Conservation (phyloP, 2,329 filamentous ascomycete species). For the Pezicula carpinea region DNA sequence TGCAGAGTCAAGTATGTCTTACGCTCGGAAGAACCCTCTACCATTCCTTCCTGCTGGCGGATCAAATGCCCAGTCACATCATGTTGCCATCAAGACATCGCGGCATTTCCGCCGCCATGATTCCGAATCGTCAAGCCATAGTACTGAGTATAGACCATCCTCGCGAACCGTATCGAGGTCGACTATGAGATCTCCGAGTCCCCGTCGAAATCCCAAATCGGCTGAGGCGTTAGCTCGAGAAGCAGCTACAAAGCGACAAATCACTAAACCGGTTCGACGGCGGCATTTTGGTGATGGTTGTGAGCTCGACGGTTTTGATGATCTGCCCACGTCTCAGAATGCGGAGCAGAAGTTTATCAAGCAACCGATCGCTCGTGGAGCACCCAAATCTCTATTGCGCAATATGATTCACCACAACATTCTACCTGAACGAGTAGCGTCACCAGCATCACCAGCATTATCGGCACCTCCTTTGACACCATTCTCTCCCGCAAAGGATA, state of each 20-base stretch:
- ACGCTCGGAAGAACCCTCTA: slow-evolving; percentile 54
- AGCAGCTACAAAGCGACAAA: slow-evolving; percentile 59
- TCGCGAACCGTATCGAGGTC: slow-evolving; percentile 56
- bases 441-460: slow-evolving; percentile 45
- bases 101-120: slow-evolving; percentile 76
- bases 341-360: slow-evolving; percentile 80
- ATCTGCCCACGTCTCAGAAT: slow-evolving; percentile 81
- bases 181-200: slow-evolving; percentile 53
- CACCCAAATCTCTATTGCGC: slow-evolving; percentile 54
- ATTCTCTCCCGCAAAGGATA: slow-evolving; percentile 38
- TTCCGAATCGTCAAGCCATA: slow-evolving; percentile 64
- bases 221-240: slow-evolving; percentile 32
- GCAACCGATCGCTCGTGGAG: slow-evolving; percentile 65
- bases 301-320: slow-evolving; percentile 90
- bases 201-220: slow-evolving; percentile 41
- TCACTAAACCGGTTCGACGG: slow-evolving; percentile 67
- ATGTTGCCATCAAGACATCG: slow-evolving; percentile 66
- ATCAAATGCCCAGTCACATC: slow-evolving; percentile 71
- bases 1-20: slow-evolving; percentile 45
- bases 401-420: slow-evolving; percentile 54
- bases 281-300: slow-evolving; percentile 86
- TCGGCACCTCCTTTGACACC: slow-evolving; percentile 52
- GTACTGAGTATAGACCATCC: slow-evolving; percentile 50
- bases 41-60: slow-evolving; percentile 79
- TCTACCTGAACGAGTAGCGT: slow-evolving; percentile 47